A percentile compares a stretch with the other conserved stretches of the same genome.
phyloP scores from a whole-genome alignment of 176 grass and related monocot genomes.

The Elaeis guineensis region DNA sequence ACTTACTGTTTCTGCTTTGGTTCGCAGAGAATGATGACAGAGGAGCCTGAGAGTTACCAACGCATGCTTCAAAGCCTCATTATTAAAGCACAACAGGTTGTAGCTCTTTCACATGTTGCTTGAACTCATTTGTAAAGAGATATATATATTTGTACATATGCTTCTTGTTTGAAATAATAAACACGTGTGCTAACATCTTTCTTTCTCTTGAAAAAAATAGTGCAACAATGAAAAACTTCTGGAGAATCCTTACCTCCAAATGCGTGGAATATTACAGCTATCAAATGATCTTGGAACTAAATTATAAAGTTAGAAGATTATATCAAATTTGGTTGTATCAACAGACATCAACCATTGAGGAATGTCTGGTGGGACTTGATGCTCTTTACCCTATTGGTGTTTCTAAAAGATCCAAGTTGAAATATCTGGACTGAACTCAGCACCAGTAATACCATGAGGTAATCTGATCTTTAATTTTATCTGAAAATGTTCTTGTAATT shows the following conservation, averaged over 20 bases:
- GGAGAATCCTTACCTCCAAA: slow-evolving; percentile 99
- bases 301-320: slow-evolving; percentile 16
- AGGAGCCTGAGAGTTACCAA: slow-evolving; percentile 88
- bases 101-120: neutral
- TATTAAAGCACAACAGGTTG: slow-evolving; percentile 92
- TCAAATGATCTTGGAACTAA: slow-evolving; percentile 80
- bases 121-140: slow-evolving; percentile 1
- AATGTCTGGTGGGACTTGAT: slow-evolving; percentile 22
- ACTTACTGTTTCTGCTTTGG: slow-evolving; percentile 17
- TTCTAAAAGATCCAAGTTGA: slow-evolving; percentile 26
- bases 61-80: slow-evolving; percentile 94
- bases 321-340: slow-evolving; percentile 3
- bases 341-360: slow-evolving; percentile 10
- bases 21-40: slow-evolving; percentile 93
- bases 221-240: slow-evolving; percentile 99
- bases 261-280: slow-evolving; percentile 87
- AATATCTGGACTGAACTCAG: slow-evolving; percentile 20
- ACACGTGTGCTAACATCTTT: neutral
- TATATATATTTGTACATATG: slow-evolving; percentile 6
- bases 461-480: too few species aligned
- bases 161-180: too few species aligned
- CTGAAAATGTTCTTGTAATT: too few species aligned
- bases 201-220: slow-evolving; percentile 22
- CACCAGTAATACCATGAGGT: neutral
- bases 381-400: slow-evolving; percentile 14